Evolutionary conservation across 2,329 filamentous ascomycete genomes (phyloP), one percentile per base, ranked within the genome.

Genomic region (Daldinia sp.): DNA sequence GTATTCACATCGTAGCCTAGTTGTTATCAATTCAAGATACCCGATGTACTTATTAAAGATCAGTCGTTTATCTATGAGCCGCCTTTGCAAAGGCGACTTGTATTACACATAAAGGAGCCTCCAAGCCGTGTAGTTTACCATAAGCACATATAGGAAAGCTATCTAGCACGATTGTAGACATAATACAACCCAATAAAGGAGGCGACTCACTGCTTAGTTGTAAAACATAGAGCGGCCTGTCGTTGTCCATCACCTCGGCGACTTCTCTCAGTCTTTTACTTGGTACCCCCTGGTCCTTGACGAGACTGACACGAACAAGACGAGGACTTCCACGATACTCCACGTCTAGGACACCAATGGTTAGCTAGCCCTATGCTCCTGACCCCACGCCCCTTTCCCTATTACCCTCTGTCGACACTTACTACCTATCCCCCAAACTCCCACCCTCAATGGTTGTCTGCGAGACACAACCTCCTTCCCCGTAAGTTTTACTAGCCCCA

Each of bases 361-460:
- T 51, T 33, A 26, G 26, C 26, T 26, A 1, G 26, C 6, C 26
- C 6, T 30, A 30, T 51, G 28, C 26, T 33, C 46, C 46, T 33
- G 46, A n/a, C 28, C 9, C 46, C 46, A 51, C 46, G 46, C 46
- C 46, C 46, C 46, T 51, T 18, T 51, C 26, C 46, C 28, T 12
- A 18, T 1, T 26, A 50, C 15, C 28, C 46, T 26, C 26, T 35
- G 18, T 4, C 10, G 18, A 15, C 6, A 51, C 2, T 51, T 1
- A 33, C 46, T 18, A 33, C 6, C 15, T 33, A 18, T 9, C 46
- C 6, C 26, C 1, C 6, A 7, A 6, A 15, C 28, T 33, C 46
- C 9, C 46, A 15, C 46, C 44, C 15, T 33, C 26, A 18, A 13
- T 51, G 6, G 20, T 51, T 30, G 28, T 33, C 26, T 26, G 26